A percentile compares a stretch with the other conserved stretches of the same genome.
Conservation (phyloP, 345 rosid genomes). For the Cardamine chenopodiifolia region DNA sequence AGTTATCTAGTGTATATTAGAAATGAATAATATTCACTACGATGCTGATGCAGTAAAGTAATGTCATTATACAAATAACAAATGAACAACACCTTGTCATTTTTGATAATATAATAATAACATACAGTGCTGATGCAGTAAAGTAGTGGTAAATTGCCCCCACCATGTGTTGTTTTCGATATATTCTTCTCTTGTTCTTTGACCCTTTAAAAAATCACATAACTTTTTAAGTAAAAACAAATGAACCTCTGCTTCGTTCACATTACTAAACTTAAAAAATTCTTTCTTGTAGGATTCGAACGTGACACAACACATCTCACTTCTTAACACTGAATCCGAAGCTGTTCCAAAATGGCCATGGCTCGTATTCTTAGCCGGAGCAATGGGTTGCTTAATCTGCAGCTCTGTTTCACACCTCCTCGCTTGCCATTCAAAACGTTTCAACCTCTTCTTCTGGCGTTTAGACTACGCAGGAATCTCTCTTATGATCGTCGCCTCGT, state of each 20-base stretch:
- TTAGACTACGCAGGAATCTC: constrained; percentile 93
- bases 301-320: constrained; percentile 26
- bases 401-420: constrained; percentile 92
- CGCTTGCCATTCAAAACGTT: constrained; percentile 81
- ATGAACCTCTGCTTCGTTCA: neutral
- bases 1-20: neutral
- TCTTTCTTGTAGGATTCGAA: constrained; percentile 18
- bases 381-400: constrained; percentile 81
- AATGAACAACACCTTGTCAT: constrained; percentile 18
- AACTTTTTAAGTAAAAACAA: neutral
- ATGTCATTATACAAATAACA: neutral
- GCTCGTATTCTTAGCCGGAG: constrained; percentile 80
- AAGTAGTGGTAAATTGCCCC: constrained; percentile 24
- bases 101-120: constrained; percentile 6
- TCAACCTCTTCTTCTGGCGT: constrained; percentile 89
- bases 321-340: constrained; percentile 8
- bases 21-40: neutral
- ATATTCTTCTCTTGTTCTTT: constrained; percentile 23
- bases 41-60: neutral
- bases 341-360: constrained; percentile 79
- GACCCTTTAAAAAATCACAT: neutral
- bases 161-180: constrained; percentile 36
- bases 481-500: constrained; percentile 82
- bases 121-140: neutral
- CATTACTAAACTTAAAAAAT: constrained; percentile 2